Evolutionary conservation across 306 rosid genomes (phyloP).

Genomic region (Parietaria judaica): DNA sequence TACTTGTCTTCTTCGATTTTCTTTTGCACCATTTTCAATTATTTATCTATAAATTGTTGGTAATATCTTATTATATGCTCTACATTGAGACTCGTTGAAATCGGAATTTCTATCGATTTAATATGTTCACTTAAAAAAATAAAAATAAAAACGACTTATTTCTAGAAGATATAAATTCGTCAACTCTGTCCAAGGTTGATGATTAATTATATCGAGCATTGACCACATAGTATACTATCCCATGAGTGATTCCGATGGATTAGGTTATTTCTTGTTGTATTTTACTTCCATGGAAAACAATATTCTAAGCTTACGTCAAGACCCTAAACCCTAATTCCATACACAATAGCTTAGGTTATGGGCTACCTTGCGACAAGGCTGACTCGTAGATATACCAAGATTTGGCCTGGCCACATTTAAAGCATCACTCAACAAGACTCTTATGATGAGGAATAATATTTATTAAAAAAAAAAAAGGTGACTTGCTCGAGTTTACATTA

Average conservation of each 20-base stretch:
- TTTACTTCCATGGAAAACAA: not conserved
- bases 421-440: no score
- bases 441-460: not conserved
- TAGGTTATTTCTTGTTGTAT: constrained; percentile 1
- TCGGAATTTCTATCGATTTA: no score
- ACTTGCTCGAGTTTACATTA: constrained; percentile 9
- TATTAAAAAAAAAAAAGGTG: not conserved
- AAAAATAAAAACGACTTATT: not conserved
- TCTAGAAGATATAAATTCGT: constrained; percentile 16
- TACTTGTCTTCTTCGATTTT: no score
- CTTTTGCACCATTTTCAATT: no score
- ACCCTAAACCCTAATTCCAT: not conserved
- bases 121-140: not conserved
- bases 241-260: not conserved
- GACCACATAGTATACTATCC: not conserved
- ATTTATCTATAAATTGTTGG: not conserved
- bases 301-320: not conserved
- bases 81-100: no score
- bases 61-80: not conserved
- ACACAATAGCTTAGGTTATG: not conserved
- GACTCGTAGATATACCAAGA: not conserved
- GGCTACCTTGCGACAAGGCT: not conserved
- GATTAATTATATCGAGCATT: constrained; percentile 5
- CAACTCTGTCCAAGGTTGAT: constrained; percentile 32
- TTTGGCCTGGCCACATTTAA: not conserved